phyloP scores from a whole-genome alignment of 495 filamentous ascomycete species.

The Immersiella caudata region DNA sequence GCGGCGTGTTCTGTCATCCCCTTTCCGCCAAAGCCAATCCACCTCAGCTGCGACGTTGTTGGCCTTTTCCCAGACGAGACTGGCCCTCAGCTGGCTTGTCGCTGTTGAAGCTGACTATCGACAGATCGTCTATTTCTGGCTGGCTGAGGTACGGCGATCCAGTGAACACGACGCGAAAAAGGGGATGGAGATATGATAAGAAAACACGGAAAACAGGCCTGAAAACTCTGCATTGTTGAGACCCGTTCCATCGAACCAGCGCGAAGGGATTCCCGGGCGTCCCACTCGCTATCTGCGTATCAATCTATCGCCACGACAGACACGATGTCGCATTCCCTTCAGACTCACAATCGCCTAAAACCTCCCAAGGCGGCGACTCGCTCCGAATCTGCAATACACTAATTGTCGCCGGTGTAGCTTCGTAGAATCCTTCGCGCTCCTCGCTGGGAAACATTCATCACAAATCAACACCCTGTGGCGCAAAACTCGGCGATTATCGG shows the following conservation, averaged over 20 bases:
- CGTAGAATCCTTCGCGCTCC: not conserved
- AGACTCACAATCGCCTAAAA: not conserved
- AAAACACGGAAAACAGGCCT: not conserved
- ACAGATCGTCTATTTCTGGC: not conserved
- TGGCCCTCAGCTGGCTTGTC: not conserved
- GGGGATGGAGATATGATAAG: not conserved
- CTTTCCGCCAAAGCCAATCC: not conserved
- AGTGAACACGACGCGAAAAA: not conserved
- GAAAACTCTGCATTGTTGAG: no score
- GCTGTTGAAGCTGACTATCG: not conserved
- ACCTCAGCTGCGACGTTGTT: not conserved
- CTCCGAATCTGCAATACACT: not conserved
- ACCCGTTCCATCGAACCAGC: no score
- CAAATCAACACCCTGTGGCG: not conserved
- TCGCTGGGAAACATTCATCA: not conserved
- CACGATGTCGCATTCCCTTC: not conserved
- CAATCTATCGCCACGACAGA: not conserved
- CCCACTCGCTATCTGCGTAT: no score
- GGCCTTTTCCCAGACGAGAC: not conserved
- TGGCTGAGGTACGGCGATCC: not conserved
- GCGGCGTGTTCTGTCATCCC: not conserved
- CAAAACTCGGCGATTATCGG: no score
- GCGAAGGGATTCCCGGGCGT: no score
- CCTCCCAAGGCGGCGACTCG: not conserved
- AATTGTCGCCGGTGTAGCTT: not conserved